phyloP scores from a whole-genome alignment of 1,284 basidiomycete species.

The Volvariella volvacea region DNA sequence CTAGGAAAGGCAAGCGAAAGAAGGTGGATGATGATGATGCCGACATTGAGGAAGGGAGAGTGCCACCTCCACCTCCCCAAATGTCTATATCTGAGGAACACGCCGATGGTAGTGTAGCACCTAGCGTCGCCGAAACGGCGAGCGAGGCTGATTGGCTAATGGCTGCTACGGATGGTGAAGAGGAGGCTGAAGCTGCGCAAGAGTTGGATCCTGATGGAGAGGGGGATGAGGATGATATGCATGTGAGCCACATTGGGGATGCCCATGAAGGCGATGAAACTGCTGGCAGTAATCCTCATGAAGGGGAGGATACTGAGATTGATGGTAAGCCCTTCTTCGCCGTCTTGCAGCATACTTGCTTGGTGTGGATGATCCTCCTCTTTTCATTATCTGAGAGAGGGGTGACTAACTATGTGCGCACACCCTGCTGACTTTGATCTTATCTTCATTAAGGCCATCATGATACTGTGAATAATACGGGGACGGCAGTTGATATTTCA shows the following conservation, averaged over 20 bases:
- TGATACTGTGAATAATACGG: constrained; percentile 32
- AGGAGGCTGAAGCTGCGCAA: constrained; percentile 28
- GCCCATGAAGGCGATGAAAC: constrained; percentile 22
- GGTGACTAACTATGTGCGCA: constrained; percentile 27
- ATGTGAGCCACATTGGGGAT: constrained; percentile 39
- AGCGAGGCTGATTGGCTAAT: constrained; percentile 80
- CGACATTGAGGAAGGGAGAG: constrained; percentile 64
- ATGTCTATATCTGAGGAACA: constrained; percentile 45
- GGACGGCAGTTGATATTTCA: constrained; percentile 19
- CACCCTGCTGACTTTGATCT: constrained; percentile 48
- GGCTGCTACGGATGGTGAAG: constrained; percentile 70
- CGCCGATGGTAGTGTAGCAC: constrained; percentile 45
- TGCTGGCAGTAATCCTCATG: constrained; percentile 15
- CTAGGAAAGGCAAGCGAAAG: constrained; percentile 75
- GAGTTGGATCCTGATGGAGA: constrained; percentile 35
- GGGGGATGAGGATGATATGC: constrained; percentile 39
- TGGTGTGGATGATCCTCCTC: constrained; percentile 32
- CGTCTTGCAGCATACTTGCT: constrained; percentile 22
- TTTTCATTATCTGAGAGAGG: constrained; percentile 18
- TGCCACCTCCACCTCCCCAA: constrained; percentile 56
- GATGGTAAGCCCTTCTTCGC: constrained; percentile 37
- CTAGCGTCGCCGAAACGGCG: constrained; percentile 61
- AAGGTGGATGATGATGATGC: constrained; percentile 79
- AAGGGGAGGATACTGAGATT: constrained; percentile 15
- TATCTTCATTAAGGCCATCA: constrained; percentile 39